These are phyloP conservation scores for Domatiomyces catenatus DNA, from an alignment of 2,329 filamentous ascomycete genomes.

Conservation along the genomic window DNA sequence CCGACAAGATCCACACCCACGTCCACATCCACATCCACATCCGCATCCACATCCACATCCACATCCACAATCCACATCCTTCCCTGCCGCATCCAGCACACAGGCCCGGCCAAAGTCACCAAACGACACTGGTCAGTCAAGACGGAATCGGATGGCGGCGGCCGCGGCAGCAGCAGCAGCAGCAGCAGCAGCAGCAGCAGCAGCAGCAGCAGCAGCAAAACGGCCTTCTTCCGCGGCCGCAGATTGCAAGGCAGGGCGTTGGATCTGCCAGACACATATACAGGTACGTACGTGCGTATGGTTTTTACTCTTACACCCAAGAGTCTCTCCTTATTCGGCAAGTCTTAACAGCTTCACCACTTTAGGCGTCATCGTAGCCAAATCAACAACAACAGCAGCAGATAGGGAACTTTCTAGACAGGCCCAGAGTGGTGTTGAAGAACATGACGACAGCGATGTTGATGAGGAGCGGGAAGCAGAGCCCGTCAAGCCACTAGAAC, in stretches of 20 bases:
- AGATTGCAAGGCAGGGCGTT: conserved; percentile 56
- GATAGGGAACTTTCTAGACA: background rate
- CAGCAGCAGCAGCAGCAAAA: too few species aligned
- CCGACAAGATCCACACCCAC: conserved; percentile 6
- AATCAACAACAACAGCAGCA: too few species aligned
- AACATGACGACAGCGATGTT: conserved; percentile 25
- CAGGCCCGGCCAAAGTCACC: conserved; percentile 51
- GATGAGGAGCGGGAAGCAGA: conserved; percentile 33
- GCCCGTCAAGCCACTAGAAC: conserved; percentile 42
- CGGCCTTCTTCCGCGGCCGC: conserved; percentile 62
- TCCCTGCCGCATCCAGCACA: conserved; percentile 65
- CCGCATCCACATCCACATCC: conserved; percentile 56
- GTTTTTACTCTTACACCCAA: too few species aligned
- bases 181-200: too few species aligned
- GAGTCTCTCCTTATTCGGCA: too few species aligned
- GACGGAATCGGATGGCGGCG: conserved; percentile 36
- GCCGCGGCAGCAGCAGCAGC: too few species aligned
- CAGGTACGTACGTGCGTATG: conserved; percentile 36
- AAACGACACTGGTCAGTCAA: conserved; percentile 56
- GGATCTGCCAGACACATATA: conserved; percentile 55
- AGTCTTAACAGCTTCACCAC: too few species aligned
- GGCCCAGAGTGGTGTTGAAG: conserved; percentile 10
- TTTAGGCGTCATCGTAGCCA: conserved; percentile 44
- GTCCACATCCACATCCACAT: conserved; percentile 39
- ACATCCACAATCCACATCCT: conserved; percentile 43